Conservation (phyloP, 2,329 filamentous ascomycete genomes). For the Alternaria metachromatica region DNA sequence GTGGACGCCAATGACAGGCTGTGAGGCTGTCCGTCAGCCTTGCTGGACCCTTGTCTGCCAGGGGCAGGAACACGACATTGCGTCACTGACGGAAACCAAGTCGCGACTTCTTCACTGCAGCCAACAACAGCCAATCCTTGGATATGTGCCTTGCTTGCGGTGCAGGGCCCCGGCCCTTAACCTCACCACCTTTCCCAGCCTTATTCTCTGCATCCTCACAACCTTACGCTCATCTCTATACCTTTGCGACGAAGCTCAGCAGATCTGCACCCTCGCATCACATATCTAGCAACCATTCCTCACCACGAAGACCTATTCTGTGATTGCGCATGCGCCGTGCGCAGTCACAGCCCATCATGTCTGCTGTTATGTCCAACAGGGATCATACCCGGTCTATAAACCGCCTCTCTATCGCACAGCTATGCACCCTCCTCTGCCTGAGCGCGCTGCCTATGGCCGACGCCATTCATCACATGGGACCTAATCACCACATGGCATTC, state of each 20-base stretch:
- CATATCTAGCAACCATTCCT: constrained; percentile 19
- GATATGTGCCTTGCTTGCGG: constrained; percentile 31
- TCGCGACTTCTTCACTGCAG: constrained; percentile 31
- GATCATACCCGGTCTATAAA: constrained; percentile 8
- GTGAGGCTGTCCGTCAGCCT: constrained; percentile 13
- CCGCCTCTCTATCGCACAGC: constrained; percentile 18
- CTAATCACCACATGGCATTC: constrained; percentile 41
- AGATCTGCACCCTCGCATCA: constrained; percentile 18
- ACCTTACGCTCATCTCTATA: constrained; percentile 1
- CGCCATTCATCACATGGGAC: constrained; percentile 44
- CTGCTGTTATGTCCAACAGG: constrained; percentile 11
- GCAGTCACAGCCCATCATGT: constrained; percentile 28
- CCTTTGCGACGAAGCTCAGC: constrained; percentile 20
- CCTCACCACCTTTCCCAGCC: constrained; percentile 5
- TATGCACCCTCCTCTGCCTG: constrained; percentile 34
- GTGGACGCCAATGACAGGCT: constrained; percentile 21
- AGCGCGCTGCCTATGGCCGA: constrained; percentile 29
- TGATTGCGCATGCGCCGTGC: constrained; percentile 19
- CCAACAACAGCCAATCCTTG: constrained; percentile 21
- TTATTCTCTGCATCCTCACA: background rate
- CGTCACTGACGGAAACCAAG: constrained; percentile 30
- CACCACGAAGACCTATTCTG: constrained; percentile 1
- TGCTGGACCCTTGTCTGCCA: constrained; percentile 22
- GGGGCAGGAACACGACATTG: constrained; percentile 27
- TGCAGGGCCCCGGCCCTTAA: constrained; percentile 15